These are phyloP conservation scores for Globisporangium spiculum DNA, from an alignment of 352 stramenopile species.

Conservation along the genomic window DNA sequence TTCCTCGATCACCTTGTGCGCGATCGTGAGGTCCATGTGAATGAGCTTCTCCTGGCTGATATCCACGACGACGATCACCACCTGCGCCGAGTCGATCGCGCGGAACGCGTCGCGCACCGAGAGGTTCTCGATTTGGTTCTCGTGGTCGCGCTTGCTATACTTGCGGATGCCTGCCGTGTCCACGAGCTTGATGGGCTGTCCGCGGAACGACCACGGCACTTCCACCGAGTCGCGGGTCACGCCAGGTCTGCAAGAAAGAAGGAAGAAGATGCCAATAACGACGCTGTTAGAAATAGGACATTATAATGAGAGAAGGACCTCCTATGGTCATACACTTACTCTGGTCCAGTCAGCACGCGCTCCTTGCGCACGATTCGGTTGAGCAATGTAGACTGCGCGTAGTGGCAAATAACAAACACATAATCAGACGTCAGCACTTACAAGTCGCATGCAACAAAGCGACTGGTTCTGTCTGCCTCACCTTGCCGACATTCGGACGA, in stretches of 20 bases:
- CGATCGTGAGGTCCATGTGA: constrained; percentile 86
- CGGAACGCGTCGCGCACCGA: constrained; percentile 80
- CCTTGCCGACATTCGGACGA: constrained; percentile 75
- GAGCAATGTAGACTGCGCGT: constrained; percentile 57
- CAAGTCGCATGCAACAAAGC: neutral
- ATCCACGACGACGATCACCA: constrained; percentile 80
- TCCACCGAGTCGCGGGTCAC: constrained; percentile 83
- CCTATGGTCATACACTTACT: constrained; percentile 39
- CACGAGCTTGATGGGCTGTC: constrained; percentile 71
- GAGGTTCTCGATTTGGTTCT: constrained; percentile 84
- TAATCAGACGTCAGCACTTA: neutral
- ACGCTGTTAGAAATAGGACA: neutral
- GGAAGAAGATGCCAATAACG: neutral
- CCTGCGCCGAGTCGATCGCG: constrained; percentile 75
- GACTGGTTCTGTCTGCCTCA: neutral
- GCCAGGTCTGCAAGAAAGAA: constrained; percentile 42
- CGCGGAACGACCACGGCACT: constrained; percentile 75
- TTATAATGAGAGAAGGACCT: neutral
- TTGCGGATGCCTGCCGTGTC: constrained; percentile 81
- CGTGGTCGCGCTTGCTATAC: constrained; percentile 82
- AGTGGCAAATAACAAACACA: neutral
- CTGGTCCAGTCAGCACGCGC: constrained; percentile 73
- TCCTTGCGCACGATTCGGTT: constrained; percentile 83
- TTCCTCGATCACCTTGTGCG: constrained; percentile 77
- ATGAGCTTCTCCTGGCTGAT: constrained; percentile 82